These are phyloP conservation scores for Coniosporium apollinis DNA, from an alignment of 495 filamentous ascomycete species.

Conservation along the genomic window DNA sequence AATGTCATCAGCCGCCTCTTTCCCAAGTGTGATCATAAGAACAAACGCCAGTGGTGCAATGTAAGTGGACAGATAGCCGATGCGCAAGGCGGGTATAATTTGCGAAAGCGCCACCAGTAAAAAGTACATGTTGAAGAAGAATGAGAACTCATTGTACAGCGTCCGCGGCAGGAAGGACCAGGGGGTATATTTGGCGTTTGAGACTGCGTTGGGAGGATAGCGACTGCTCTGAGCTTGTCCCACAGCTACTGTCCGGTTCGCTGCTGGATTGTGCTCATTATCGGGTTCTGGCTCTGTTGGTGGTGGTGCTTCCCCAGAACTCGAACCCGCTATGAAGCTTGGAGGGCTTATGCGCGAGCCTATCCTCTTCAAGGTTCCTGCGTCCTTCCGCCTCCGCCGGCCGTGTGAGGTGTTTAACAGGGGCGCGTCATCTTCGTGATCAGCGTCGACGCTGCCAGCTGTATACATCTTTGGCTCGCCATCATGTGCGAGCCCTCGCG, in stretches of 20 bases:
- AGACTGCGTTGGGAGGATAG: slow-evolving; percentile 75
- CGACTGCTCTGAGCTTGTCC: slow-evolving; percentile 29
- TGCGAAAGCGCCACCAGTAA: slow-evolving; percentile 88
- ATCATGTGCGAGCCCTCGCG: slow-evolving; percentile 14
- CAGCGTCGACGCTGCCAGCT: slow-evolving; percentile 11
- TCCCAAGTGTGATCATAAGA: slow-evolving; percentile 76
- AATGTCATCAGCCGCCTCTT: slow-evolving; percentile 93
- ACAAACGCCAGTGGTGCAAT: slow-evolving; percentile 88
- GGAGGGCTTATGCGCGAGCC: slow-evolving; percentile 2
- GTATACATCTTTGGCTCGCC: slow-evolving; percentile 14
- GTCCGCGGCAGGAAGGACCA: slow-evolving; percentile 89
- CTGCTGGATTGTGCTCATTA: slow-evolving; percentile 16
- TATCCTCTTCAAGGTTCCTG: not conserved
- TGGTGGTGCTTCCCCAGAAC: too few species aligned
- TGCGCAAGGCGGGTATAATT: slow-evolving; percentile 69
- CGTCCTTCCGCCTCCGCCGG: too few species aligned
- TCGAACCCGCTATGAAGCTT: slow-evolving; percentile 9
- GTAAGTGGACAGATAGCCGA: slow-evolving; percentile 91
- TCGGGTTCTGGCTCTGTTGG: slow-evolving; percentile 7
- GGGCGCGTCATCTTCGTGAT: slow-evolving; percentile 19
- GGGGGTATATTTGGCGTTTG: slow-evolving; percentile 96
- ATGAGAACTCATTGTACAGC: slow-evolving; percentile 95
- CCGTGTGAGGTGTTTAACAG: slow-evolving; percentile 8
- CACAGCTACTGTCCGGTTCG: slow-evolving; percentile 19
- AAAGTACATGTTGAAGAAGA: slow-evolving; percentile 99